A percentile compares a stretch with the other conserved stretches of the same genome.
Conservation (phyloP, 371 early-diverging fungal genomes). For the Mucor indicus region DNA sequence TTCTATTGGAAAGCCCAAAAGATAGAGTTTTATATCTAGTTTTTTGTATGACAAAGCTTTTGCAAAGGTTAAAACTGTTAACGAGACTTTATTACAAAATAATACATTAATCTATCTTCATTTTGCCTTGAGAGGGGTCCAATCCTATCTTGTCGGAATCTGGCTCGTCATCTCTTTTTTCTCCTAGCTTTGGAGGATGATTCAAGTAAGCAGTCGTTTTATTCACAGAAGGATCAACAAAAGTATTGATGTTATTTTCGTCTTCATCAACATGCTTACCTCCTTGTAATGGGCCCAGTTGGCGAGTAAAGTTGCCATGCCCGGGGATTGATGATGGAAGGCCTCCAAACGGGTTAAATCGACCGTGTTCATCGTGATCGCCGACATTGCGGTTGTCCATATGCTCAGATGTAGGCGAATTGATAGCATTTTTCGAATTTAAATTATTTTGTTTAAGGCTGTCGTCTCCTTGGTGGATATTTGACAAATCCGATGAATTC, state of each 20-base stretch:
- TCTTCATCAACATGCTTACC: slow-evolving; percentile 14
- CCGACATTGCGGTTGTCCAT: slow-evolving; percentile 9
- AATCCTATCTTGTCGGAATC: slow-evolving; percentile 7
- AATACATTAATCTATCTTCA: slow-evolving; percentile 7
- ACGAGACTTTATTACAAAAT: too few species aligned
- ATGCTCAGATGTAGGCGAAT: neutral
- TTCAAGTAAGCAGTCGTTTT: neutral
- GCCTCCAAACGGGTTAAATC: slow-evolving; percentile 10
- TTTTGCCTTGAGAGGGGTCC: slow-evolving; percentile 14
- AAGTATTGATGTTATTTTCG: neutral
- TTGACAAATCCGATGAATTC: slow-evolving; percentile 2
- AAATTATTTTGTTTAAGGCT: neutral
- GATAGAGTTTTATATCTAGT: too few species aligned
- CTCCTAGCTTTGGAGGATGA: slow-evolving; percentile 1
- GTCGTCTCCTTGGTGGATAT: slow-evolving; percentile 13
- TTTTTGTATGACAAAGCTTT: too few species aligned
- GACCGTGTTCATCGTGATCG: slow-evolving; percentile 3
- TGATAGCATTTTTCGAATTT: neutral
- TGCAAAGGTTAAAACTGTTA: too few species aligned
- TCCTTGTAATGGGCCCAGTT: slow-evolving; percentile 13
- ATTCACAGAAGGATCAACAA: neutral
- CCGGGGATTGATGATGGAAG: neutral
- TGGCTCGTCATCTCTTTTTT: slow-evolving; percentile 12
- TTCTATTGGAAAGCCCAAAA: too few species aligned
- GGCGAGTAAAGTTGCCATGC: slow-evolving; percentile 10